phyloP scores from a whole-genome alignment of 1,284 basidiomycete species.

The Leccinum ponderosum region DNA sequence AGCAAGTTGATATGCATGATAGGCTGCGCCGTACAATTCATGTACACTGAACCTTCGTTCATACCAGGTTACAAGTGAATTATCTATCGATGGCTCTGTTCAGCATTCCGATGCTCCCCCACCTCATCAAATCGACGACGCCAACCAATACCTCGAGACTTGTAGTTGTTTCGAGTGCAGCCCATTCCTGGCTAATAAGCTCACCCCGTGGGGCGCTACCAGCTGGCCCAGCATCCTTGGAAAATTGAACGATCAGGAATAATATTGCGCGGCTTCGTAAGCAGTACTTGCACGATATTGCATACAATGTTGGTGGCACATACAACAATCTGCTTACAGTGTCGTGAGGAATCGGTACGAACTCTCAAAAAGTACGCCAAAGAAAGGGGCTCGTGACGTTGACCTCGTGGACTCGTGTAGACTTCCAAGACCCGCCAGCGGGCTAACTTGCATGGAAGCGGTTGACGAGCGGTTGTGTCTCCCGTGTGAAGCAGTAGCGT shows the following conservation, averaged over 20 bases:
- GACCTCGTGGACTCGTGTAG: slow-evolving; percentile 38
- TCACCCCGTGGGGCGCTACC: slow-evolving; percentile 11
- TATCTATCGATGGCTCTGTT: slow-evolving; percentile 34
- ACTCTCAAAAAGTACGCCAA: too few species aligned
- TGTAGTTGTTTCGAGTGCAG: slow-evolving; percentile 30
- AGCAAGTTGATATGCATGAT: too few species aligned
- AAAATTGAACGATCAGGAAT: slow-evolving; percentile 31
- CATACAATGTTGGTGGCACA: neutral
- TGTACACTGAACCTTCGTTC: neutral
- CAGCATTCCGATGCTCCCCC: slow-evolving; percentile 34
- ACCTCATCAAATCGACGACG: slow-evolving; percentile 30
- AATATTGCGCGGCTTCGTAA: slow-evolving; percentile 30
- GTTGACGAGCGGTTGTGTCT: slow-evolving; percentile 35
- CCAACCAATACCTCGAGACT: slow-evolving; percentile 25
- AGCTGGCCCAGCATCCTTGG: slow-evolving; percentile 30
- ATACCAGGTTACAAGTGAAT: slow-evolving; percentile 33
- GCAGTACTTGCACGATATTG: slow-evolving; percentile 1
- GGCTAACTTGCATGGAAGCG: slow-evolving; percentile 24
- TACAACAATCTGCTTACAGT: slow-evolving; percentile 6
- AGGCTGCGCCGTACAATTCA: neutral
- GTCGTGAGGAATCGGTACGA: slow-evolving; percentile 38
- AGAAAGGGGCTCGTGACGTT: too few species aligned
- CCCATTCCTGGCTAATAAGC: slow-evolving; percentile 18
- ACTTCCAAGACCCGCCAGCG: slow-evolving; percentile 21
- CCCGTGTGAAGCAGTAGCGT: slow-evolving; percentile 3